phyloP scores from a whole-genome alignment of 2,329 filamentous ascomycete species.

The Colletotrichum viniferum region DNA sequence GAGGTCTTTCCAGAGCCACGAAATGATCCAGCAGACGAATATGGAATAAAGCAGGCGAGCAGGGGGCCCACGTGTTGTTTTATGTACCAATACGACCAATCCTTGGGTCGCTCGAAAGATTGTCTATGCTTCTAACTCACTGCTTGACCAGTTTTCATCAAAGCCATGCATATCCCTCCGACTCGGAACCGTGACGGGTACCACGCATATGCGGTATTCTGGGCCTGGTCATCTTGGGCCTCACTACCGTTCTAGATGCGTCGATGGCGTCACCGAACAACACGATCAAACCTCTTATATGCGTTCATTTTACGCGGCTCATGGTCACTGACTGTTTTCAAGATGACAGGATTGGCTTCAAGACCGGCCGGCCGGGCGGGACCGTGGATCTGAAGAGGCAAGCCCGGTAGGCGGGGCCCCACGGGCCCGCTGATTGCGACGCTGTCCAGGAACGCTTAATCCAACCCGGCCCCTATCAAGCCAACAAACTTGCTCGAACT shows the following conservation, averaged over 20 bases:
- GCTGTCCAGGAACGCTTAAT: neutral
- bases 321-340: neutral
- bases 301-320: neutral
- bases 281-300: neutral
- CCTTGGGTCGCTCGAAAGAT: neutral
- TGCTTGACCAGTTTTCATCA: neutral
- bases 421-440: slow-evolving; percentile 32
- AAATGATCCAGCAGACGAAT: neutral
- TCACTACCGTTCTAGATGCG: neutral
- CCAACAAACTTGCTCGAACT: neutral
- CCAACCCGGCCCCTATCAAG: neutral
- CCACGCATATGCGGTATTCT: neutral
- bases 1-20: neutral
- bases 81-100: neutral
- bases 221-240: neutral
- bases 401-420: slow-evolving; percentile 22
- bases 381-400: neutral
- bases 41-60: accelerated
- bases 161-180: neutral
- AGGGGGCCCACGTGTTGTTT: neutral
- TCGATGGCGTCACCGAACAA: slow-evolving; percentile 21
- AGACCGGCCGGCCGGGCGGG: neutral
- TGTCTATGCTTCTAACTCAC: neutral
- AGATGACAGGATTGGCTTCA: neutral
- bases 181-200: neutral